Evolutionary conservation across 2,329 filamentous ascomycete species (phyloP), one percentile per base, ranked within the genome.

Genomic region (Cladosporium austrohemisphaericum): DNA sequence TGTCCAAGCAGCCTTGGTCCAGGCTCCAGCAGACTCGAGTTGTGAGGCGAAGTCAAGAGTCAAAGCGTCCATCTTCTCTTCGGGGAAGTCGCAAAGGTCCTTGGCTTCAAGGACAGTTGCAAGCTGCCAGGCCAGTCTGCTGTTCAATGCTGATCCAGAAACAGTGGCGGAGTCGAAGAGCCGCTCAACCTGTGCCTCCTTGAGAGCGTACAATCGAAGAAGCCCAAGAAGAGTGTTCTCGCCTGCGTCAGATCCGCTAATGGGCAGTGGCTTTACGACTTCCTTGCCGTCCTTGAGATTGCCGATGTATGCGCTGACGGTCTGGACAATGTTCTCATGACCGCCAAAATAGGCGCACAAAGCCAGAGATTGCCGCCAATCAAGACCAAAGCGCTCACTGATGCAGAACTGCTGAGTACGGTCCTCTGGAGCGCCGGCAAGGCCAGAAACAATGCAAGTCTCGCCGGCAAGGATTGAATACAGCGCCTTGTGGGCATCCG

Each of bases 341-440:
- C 83, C 86, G 36, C 84, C 84, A 66, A 95, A 98, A 87, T 90
- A 97, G 1, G 98, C 75, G 35, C 91, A 83, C 41, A 98, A 76
- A 9, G 88, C 92, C 67, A 98, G 95, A 0, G 91, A 85, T 63
- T 95, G 91, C 66, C 88, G 84, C 93, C 93, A 98, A 65, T 94
- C 87, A 28, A 98, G 76, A 4, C 82, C 82, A 65, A 96, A 98
- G 38, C 84, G 84, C 60, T 86, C 79, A 1, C 89, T 87, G 56
- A 98, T 87, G 47, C 83, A 78, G 63, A 98, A 95, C 0, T 85
- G 85, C 11, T 84, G 79, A 31, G 85, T 79, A 36, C 86, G 84
- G 68, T 97, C 88, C 67, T 97, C 93, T 7, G 85, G 71, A 1
- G 87, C 80, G 5, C 80, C 83, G 56, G 82, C 85, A 62, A 86